Conservation (phyloP, 2,329 filamentous ascomycete genomes). For the Colletotrichum truncatum region DNA sequence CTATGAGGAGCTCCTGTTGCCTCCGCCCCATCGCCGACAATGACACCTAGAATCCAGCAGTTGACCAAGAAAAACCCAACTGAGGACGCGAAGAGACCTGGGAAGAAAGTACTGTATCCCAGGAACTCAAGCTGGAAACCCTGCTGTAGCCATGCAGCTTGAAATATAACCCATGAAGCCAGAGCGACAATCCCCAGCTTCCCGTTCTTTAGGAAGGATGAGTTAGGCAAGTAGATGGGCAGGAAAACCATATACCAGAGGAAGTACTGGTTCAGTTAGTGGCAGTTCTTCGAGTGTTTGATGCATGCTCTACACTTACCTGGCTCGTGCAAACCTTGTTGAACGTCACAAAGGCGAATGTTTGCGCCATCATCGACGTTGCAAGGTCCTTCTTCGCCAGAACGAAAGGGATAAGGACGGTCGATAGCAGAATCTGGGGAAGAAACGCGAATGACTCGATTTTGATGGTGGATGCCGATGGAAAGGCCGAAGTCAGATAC, state of each 20-base stretch:
- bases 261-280: constrained; percentile 76
- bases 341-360: constrained; percentile 95
- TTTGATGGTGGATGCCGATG: constrained; percentile 49
- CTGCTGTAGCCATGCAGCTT: constrained; percentile 80
- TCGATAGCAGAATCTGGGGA: constrained; percentile 85
- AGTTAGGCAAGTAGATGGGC: constrained; percentile 87
- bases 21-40: constrained; percentile 72
- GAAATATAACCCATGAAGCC: constrained; percentile 77
- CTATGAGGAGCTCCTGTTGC: neutral
- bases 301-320: constrained; percentile 59
- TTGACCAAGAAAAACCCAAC: constrained; percentile 87
- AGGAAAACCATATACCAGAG: constrained; percentile 97
- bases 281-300: neutral
- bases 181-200: constrained; percentile 72
- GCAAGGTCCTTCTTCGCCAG: constrained; percentile 85
- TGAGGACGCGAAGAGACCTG: constrained; percentile 81
- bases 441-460: constrained; percentile 87
- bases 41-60: constrained; percentile 84
- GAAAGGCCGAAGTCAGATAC: constrained; percentile 80
- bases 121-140: constrained; percentile 82
- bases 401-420: constrained; percentile 77
- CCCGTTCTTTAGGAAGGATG: constrained; percentile 72
- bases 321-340: constrained; percentile 99
- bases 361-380: constrained; percentile 90
- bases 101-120: constrained; percentile 83